Percentiles rank a stretch among this genome's conserved stretches.
These are phyloP conservation scores for Salvia splendens DNA, from an alignment of 257 asterid genomes.

Conservation along the genomic window DNA sequence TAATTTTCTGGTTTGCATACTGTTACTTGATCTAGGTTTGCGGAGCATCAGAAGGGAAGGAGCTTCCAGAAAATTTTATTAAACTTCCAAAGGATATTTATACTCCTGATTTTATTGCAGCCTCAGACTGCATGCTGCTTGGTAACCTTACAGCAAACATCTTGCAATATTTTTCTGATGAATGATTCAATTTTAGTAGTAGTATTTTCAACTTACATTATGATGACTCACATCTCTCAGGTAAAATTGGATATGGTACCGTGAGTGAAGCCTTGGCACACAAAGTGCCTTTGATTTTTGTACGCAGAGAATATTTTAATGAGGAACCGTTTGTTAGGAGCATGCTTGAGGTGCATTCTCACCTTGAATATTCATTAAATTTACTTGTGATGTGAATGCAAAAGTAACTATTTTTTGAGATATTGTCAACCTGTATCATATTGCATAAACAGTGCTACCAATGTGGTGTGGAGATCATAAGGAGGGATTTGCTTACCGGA, in stretches of 20 bases:
- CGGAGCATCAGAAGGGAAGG: conserved; percentile 58
- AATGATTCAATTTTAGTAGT: background rate
- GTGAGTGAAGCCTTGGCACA: conserved; percentile 74
- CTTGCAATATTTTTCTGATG: conserved; percentile 12
- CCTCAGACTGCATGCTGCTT: conserved; percentile 78
- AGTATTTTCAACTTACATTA: conserved; percentile 5
- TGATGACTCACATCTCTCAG: conserved; percentile 36
- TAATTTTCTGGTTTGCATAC: conserved; percentile 23
- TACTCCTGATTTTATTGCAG: conserved; percentile 69
- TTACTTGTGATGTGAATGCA: background rate
- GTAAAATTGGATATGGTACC: conserved; percentile 76
- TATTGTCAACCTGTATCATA: conserved; percentile 15
- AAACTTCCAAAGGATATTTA: conserved; percentile 59
- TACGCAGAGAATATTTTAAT: conserved; percentile 66
- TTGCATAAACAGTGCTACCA: conserved; percentile 47
- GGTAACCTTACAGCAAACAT: conserved; percentile 38
- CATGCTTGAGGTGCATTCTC: conserved; percentile 64
- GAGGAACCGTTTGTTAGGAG: conserved; percentile 74
- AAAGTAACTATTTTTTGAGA: conserved; percentile 2
- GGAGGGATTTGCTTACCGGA: conserved; percentile 69
- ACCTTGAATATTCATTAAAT: conserved; percentile 17
- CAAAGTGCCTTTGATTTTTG: conserved; percentile 65
- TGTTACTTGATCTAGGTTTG: conserved; percentile 48
- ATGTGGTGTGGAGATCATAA: conserved; percentile 76
- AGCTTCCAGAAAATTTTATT: conserved; percentile 59